Conservation (phyloP, 2,329 filamentous ascomycete species). For the Xylariales sp. region DNA sequence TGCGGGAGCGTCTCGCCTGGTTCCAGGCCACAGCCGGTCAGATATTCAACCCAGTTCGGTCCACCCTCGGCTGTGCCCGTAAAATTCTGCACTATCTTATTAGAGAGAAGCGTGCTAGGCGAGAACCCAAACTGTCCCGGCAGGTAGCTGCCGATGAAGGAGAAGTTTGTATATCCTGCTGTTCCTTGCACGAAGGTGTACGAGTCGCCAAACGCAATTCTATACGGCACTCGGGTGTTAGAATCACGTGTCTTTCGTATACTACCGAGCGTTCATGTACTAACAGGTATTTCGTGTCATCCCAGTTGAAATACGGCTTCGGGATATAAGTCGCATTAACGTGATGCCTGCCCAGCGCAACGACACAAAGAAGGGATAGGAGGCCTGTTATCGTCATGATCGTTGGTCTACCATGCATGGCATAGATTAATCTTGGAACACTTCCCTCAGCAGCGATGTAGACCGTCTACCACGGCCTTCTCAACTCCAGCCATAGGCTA, state of each 20-base stretch:
- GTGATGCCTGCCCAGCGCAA: background rate
- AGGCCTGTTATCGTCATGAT: constrained; percentile 4
- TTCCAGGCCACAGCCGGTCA: constrained; percentile 62
- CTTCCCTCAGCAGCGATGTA: background rate
- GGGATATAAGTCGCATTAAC: constrained; percentile 6
- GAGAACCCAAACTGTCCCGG: constrained; percentile 57
- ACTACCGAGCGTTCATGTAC: constrained; percentile 11
- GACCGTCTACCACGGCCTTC: background rate
- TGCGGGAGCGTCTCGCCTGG: constrained; percentile 56
- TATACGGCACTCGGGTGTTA: constrained; percentile 33
- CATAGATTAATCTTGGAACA: background rate
- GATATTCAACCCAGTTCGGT: constrained; percentile 65
- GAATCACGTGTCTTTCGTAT: background rate
- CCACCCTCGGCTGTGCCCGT: constrained; percentile 63
- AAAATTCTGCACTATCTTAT: constrained; percentile 65
- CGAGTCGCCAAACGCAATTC: constrained; percentile 62
- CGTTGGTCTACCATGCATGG: background rate
- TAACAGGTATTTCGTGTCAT: constrained; percentile 43
- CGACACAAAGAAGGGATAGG: background rate
- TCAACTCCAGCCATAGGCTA: background rate
- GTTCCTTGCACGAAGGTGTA: constrained; percentile 66
- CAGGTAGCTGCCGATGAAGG: constrained; percentile 65
- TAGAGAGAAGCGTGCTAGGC: constrained; percentile 55
- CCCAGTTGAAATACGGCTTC: constrained; percentile 39
- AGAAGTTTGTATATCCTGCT: constrained; percentile 61